Evolutionary conservation across 768 basidiomycete genomes (phyloP).

Genomic region (Crepidotus variabilis): DNA sequence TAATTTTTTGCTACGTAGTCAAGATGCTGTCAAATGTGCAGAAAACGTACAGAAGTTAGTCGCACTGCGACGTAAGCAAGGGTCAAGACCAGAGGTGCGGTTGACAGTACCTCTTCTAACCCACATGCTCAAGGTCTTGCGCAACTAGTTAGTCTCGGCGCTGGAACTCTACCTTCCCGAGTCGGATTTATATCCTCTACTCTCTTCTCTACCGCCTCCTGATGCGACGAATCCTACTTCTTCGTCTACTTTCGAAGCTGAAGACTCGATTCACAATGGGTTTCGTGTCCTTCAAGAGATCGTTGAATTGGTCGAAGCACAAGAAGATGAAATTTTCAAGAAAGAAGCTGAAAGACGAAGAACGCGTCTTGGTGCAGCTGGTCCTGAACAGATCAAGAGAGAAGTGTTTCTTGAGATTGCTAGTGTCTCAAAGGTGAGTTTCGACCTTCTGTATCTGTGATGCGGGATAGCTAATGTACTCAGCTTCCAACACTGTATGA

Average conservation of each 20-base stretch:
- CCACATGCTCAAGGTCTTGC: background rate
- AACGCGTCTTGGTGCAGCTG: slow-evolving; percentile 66
- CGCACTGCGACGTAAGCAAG: slow-evolving; percentile 54
- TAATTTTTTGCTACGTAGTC: slow-evolving; percentile 33
- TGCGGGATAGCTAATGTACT: slow-evolving; percentile 7
- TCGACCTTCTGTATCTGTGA: background rate
- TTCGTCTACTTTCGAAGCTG: slow-evolving; percentile 53
- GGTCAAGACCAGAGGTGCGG: slow-evolving; percentile 55
- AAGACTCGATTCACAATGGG: slow-evolving; percentile 63
- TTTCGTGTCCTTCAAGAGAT: slow-evolving; percentile 75
- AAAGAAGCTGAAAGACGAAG: slow-evolving; percentile 77
- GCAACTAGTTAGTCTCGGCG: slow-evolving; percentile 56
- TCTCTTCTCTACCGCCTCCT: slow-evolving; percentile 68
- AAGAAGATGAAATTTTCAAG: slow-evolving; percentile 54
- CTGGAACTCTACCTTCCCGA: slow-evolving; percentile 72
- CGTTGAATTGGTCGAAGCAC: slow-evolving; percentile 53
- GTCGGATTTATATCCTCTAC: slow-evolving; percentile 56
- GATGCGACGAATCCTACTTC: slow-evolving; percentile 72
- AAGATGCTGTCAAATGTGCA: slow-evolving; percentile 76
- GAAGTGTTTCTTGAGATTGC: slow-evolving; percentile 69
- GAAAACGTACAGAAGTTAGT: slow-evolving; percentile 79
- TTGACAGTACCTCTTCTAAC: slow-evolving; percentile 6
- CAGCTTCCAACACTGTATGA: slow-evolving; percentile 75
- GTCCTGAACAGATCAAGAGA: slow-evolving; percentile 52
- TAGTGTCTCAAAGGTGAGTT: slow-evolving; percentile 52